phyloP scores from a whole-genome alignment of 2,329 filamentous ascomycete species.

The Diaporthe nobilis region DNA sequence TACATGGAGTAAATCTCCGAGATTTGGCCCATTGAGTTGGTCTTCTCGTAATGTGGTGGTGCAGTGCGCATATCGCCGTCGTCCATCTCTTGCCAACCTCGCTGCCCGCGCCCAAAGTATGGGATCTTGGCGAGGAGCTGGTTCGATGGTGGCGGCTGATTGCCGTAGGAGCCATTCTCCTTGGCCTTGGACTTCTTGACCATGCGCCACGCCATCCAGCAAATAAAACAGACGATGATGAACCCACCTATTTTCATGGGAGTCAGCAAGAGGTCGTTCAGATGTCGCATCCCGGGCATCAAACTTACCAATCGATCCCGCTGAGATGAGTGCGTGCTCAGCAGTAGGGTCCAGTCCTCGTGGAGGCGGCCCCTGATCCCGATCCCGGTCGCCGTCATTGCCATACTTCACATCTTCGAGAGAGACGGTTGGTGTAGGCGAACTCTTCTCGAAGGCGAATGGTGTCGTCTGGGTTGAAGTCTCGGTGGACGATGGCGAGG shows the following conservation, averaged over 20 bases:
- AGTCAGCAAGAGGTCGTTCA: neutral
- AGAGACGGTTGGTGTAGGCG: slow-evolving; percentile 35
- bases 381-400: slow-evolving; percentile 22
- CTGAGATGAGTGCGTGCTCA: slow-evolving; percentile 51
- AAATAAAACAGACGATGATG: slow-evolving; percentile 59
- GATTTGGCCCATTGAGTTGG: slow-evolving; percentile 24
- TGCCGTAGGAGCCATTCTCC: slow-evolving; percentile 39
- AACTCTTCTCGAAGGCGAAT: slow-evolving; percentile 33
- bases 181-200: slow-evolving; percentile 51
- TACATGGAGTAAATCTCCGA: slow-evolving; percentile 39
- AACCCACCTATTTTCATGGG: slow-evolving; percentile 55
- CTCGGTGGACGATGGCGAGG: slow-evolving; percentile 20
- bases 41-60: slow-evolving; percentile 40
- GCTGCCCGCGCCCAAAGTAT: slow-evolving; percentile 49
- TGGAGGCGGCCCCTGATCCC: slow-evolving; percentile 8
- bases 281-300: no score
- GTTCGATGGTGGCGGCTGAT: slow-evolving; percentile 35
- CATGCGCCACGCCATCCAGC: slow-evolving; percentile 61
- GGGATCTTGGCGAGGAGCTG: slow-evolving; percentile 52
- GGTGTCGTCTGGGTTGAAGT: slow-evolving; percentile 6
- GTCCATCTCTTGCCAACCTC: slow-evolving; percentile 50
- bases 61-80: slow-evolving; percentile 40
- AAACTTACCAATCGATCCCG: slow-evolving; percentile 53
- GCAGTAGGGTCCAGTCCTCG: slow-evolving; percentile 45
- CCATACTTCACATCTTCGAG: slow-evolving; percentile 35